A percentile compares a stretch with the other conserved stretches of the same genome.
These are phyloP conservation scores for Hypericum androsaemum DNA, from an alignment of 345 rosid genomes.

Conservation along the genomic window DNA sequence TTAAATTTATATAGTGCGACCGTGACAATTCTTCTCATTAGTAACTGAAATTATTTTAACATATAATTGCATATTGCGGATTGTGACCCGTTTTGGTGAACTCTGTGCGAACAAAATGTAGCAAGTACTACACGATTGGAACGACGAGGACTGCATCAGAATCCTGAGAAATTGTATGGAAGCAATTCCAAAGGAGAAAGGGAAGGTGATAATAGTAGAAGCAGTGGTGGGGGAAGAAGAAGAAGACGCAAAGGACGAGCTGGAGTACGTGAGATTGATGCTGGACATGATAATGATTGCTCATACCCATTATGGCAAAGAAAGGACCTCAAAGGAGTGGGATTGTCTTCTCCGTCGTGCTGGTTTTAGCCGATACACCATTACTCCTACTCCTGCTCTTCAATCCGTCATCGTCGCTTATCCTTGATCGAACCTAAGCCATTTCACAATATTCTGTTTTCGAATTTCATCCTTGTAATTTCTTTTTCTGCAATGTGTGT, in stretches of 20 bases:
- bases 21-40: too few relatives aligned
- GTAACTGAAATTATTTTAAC: too few relatives aligned
- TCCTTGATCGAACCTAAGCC: too few relatives aligned
- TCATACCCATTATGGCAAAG: constrained; percentile 50
- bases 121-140: constrained; percentile 76
- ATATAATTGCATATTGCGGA: too few relatives aligned
- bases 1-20: too few relatives aligned
- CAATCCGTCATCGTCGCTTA: constrained; percentile 46
- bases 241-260: constrained; percentile 18
- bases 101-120: too few relatives aligned
- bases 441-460: too few relatives aligned
- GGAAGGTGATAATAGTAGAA: constrained; percentile 52
- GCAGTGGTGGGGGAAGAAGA: constrained; percentile 41
- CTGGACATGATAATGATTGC: constrained; percentile 78
- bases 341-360: constrained; percentile 38
- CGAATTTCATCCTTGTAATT: too few relatives aligned
- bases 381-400: constrained; percentile 30
- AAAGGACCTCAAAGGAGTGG: constrained; percentile 62
- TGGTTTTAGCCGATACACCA: constrained; percentile 38
- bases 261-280: constrained; percentile 35
- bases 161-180: too few relatives aligned
- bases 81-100: too few relatives aligned
- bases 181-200: constrained; percentile 27
- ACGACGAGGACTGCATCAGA: constrained; percentile 53
- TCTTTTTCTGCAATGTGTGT: too few relatives aligned